Conservation (phyloP, 140 eudicot species). For the Flaveria floridana region DNA sequence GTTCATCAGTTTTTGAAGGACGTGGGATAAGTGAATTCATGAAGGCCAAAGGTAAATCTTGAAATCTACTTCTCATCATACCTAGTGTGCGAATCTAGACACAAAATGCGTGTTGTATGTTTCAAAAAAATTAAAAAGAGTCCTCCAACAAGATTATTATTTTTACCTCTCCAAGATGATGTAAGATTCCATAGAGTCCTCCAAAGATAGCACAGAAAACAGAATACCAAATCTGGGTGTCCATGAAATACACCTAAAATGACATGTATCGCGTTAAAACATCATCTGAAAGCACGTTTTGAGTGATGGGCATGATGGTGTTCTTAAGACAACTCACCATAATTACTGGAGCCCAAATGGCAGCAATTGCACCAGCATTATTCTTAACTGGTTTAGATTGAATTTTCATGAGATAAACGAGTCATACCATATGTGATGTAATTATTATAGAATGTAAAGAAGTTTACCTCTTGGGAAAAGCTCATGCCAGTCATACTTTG, state of each 20-base stretch:
- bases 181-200: constrained; percentile 79
- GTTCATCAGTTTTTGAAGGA: constrained; percentile 44
- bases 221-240: constrained; percentile 96
- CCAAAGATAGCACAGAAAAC: constrained; percentile 89
- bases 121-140: constrained; percentile 7
- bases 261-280: constrained; percentile 16
- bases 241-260: constrained; percentile 91
- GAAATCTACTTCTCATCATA: constrained; percentile 86
- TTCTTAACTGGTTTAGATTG: constrained; percentile 61
- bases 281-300: background rate
- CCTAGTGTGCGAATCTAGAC: constrained; percentile 85
- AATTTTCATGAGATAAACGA: constrained; percentile 33
- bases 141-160: background rate
- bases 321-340: constrained; percentile 58
- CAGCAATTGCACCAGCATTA: constrained; percentile 89
- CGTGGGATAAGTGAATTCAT: constrained; percentile 69
- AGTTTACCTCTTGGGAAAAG: constrained; percentile 76
- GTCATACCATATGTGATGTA: constrained; percentile 3
- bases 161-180: constrained; percentile 95
- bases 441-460: background rate
- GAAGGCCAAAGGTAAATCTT: constrained; percentile 74
- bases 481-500: constrained; percentile 80
- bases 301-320: background rate
- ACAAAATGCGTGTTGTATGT: constrained; percentile 16
- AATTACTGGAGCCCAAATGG: constrained; percentile 90